Base-by-base conservation (phyloP, 352 stramenopile genomes). In the Phytophthora pisi region DNA sequence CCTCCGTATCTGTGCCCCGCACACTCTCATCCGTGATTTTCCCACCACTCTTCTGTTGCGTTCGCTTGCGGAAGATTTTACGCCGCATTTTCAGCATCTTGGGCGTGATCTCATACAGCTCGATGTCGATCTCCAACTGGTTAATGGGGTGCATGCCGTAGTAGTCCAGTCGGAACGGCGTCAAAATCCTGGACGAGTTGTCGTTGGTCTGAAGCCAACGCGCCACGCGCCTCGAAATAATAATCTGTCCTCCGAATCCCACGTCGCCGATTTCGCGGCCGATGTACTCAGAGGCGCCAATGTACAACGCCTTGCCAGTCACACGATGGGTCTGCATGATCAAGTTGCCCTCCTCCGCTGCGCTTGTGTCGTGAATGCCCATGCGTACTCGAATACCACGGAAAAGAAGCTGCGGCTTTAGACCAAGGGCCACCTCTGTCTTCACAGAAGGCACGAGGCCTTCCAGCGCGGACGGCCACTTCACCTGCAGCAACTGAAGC, bases 371-470 rank as follows among this genome's bases (percentile, higher is more conserved):
- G 70, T 94, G 86, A 55, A 92, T 85, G 1, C 86, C 84, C 86
- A 94, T 94, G 1, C 86, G 86, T 6, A 94, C 83, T 18, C 86
- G 77, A 7, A 93, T 70, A 4, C 86, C 86, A 13, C 69, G 72
- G 45, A 94, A 92, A 28, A 94, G 51, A 24, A 75, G 46, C 8
- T 78, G 73, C 0, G 76, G 69, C 61, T 87, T 87, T 20, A 87
- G 61, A 9, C 73, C 70, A 46, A 81, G 61, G 15, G 70, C 68
- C 23, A 79, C 77, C 59, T 86, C 77, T 1, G 77, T 87, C 58
- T 91, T 86, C 13, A 85, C 86, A 2, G 82, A 80, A 8, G 79
- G 72, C 7, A 88, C 64, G 2, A 88, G 50, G 0, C 74, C 72
- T 15, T 91, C 78, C 1, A 91, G 67, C 26, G 81, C 77, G 0